Conservation (phyloP, 305 asterid species). For the Lippia alba region DNA sequence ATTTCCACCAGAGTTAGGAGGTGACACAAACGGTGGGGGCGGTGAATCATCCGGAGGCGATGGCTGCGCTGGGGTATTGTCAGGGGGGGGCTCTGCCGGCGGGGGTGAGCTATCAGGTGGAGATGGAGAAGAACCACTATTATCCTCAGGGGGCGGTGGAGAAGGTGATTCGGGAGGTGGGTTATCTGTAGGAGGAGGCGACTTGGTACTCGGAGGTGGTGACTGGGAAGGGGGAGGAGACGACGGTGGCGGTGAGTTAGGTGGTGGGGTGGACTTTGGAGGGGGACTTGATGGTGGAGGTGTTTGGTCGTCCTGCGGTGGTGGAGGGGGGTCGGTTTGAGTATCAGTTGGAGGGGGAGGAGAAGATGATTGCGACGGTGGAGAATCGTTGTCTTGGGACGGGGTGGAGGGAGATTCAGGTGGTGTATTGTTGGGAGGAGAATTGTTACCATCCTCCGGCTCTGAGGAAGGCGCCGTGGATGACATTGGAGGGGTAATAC, state of each 20-base stretch:
- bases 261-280: slow-evolving; percentile 34
- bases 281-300: slow-evolving; percentile 43
- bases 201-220: slow-evolving; percentile 23
- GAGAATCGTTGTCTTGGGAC: slow-evolving; percentile 23
- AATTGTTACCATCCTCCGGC: too few relatives aligned
- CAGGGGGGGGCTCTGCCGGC: slow-evolving; percentile 37
- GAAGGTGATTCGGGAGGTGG: slow-evolving; percentile 42
- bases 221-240: too few relatives aligned
- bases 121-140: slow-evolving; percentile 41
- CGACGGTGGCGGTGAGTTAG: slow-evolving; percentile 35
- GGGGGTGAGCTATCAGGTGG: slow-evolving; percentile 41
- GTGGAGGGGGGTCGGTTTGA: slow-evolving; percentile 40
- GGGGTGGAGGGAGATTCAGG: slow-evolving; percentile 29
- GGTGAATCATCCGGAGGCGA: slow-evolving; percentile 47
- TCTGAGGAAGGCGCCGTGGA: slow-evolving; percentile 43
- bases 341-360: slow-evolving; percentile 35
- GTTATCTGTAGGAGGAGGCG: slow-evolving; percentile 32
- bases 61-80: slow-evolving; percentile 43
- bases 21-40: slow-evolving; percentile 34
- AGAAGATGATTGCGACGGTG: slow-evolving; percentile 24
- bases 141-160: slow-evolving; percentile 36
- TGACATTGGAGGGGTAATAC: slow-evolving; percentile 42
- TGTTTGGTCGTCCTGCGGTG: slow-evolving; percentile 23
- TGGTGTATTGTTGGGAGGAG: slow-evolving; percentile 30
- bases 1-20: slow-evolving; percentile 40